Evolutionary conservation across 805 yeast species (phyloP).

Genomic region (Yamadazyma phyllophila): DNA sequence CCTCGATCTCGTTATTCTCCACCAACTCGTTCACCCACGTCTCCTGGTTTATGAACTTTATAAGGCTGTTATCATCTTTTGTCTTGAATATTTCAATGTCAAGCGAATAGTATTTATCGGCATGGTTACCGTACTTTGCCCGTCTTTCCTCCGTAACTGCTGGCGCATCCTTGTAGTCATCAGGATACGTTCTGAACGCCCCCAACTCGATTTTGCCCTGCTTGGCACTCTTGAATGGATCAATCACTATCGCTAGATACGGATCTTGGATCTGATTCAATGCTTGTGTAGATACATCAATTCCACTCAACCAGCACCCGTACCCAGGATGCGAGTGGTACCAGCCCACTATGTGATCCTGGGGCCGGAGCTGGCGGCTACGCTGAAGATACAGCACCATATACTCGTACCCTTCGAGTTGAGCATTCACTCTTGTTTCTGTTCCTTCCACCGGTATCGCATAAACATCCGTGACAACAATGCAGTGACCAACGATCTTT

Average conservation of each 20-base stretch:
- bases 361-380: constrained; percentile 33
- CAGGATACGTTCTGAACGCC: constrained; percentile 75
- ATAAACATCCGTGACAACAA: constrained; percentile 77
- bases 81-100: constrained; percentile 60
- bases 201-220: constrained; percentile 78
- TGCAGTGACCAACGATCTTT: constrained; percentile 49
- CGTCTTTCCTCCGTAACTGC: constrained; percentile 41
- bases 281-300: constrained; percentile 86
- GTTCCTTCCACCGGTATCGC: constrained; percentile 94
- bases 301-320: constrained; percentile 94
- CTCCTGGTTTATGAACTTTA: constrained; percentile 14
- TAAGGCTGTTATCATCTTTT: constrained; percentile 17
- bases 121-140: constrained; percentile 69
- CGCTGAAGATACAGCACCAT: constrained; percentile 80
- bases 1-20: constrained; percentile 7
- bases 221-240: constrained; percentile 65
- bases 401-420: constrained; percentile 89
- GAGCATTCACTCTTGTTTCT: constrained; percentile 93
- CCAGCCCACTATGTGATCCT: constrained; percentile 90
- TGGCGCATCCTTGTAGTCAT: constrained; percentile 20
- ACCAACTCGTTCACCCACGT: constrained; percentile 15
- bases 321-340: constrained; percentile 96
- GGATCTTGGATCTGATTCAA: constrained; percentile 93
- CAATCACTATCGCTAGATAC: constrained; percentile 82
- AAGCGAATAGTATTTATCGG: constrained; percentile 65